Base-by-base conservation (phyloP, 164 flowering plant genomes). In the Vitis rotundifolia region DNA sequence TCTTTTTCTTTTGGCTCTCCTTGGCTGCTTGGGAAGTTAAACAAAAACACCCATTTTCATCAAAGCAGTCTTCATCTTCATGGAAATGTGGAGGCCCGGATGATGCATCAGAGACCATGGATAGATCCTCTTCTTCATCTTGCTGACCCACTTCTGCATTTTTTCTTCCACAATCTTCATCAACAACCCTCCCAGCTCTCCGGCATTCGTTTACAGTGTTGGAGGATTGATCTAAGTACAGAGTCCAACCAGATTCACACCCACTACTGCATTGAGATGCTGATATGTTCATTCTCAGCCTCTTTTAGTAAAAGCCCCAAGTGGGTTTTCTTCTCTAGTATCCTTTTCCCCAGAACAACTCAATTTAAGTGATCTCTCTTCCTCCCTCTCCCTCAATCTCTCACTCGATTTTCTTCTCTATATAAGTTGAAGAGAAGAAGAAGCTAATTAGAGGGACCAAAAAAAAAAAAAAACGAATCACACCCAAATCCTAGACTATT, bases 41-140 rank as follows among this genome's bases (percentile, higher is more conserved):
- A 50, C 51, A 77, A 26, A 64, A 69, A 31, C 51, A 71, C 61
- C 71, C 82, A 67, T 74, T 73, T 62, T 68, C 83, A 64, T 76
- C 50, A 16, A n/a, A 69, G 76, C 66, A 78, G 9, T 80, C 77
- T 47, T 88, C 87, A 10, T 84, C 84, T 56, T 86, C 84, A 18
- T 74, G 79, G 55, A 81, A 78, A 78, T 84, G 83, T 28, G 91
- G 87, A 70, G 94, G 98, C 8, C 94, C 97, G 9, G 98, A 93
- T n/a, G 98, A 93, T 14, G 98, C 98, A 82, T 93, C 98, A 58
- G 98, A 93, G 49, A 93, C 87, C 98, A 93, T 91, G 6, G 98
- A 93, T 59, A 87, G 69, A 68, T 87, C 92, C 66, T 87, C 92
- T 59, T 86, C 90, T n/a, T 78, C 82, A 13, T 77, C 75, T 18